A percentile compares a stretch with the other conserved stretches of the same genome.
Conservation (phyloP, 2,329 filamentous ascomycete species). For the Sporothrix variecibatus region DNA sequence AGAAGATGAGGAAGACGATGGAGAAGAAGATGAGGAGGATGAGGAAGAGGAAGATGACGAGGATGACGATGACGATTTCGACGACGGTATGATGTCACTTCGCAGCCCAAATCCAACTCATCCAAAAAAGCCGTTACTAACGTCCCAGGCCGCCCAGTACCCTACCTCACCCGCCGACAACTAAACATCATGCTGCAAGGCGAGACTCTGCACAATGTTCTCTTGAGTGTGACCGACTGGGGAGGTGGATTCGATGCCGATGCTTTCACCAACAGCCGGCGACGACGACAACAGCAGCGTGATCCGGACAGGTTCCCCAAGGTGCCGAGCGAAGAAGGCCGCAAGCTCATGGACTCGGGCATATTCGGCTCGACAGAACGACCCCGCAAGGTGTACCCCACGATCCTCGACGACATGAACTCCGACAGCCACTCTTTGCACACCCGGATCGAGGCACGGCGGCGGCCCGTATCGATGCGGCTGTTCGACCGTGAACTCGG, state of each 20-base stretch:
- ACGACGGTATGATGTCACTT: conserved; percentile 25
- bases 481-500: conserved; percentile 83
- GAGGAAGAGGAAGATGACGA: conserved; percentile 36
- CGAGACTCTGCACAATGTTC: conserved; percentile 31
- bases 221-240: conserved; percentile 28
- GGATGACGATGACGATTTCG: conserved; percentile 29
- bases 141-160: conserved; percentile 6
- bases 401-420: conserved; percentile 22
- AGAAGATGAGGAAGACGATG: conserved; percentile 28
- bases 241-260: conserved; percentile 31
- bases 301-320: conserved; percentile 71
- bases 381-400: conserved; percentile 33
- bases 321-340: conserved; percentile 77
- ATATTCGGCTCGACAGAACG: conserved; percentile 71
- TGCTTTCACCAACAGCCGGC: conserved; percentile 30
- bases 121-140: not conserved
- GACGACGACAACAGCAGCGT: conserved; percentile 46
- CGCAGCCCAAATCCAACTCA: not conserved
- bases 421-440: conserved; percentile 2
- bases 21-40: conserved; percentile 21
- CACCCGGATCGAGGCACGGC: conserved; percentile 39
- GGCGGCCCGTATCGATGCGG: conserved; percentile 58
- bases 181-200: conserved; percentile 34
- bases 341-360: conserved; percentile 78
- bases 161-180: conserved; percentile 32